Percentiles rank a stretch among this genome's conserved stretches.
These are phyloP conservation scores for Thalassiosira mediterranea DNA, from an alignment of 352 stramenopile species.

Conservation along the genomic window DNA sequence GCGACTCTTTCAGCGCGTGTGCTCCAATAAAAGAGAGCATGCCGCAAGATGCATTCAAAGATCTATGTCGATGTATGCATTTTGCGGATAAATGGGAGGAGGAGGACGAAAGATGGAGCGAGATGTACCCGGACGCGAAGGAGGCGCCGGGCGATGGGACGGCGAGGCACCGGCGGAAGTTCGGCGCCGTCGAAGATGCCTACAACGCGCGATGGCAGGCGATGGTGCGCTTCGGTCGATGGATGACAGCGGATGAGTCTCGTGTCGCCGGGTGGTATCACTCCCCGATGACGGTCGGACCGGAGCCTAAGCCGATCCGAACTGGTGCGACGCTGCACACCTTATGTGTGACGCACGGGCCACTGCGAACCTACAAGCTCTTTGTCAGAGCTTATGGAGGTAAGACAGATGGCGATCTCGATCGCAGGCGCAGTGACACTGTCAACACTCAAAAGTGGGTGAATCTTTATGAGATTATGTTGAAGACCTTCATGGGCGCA, in stretches of 20 bases:
- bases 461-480: conserved; percentile 17
- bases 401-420: too few species aligned
- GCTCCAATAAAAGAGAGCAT: conserved; percentile 15
- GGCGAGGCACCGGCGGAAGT: conserved; percentile 14
- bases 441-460: too few species aligned
- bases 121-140: conserved; percentile 5
- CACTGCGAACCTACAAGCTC: too few species aligned
- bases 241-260: conserved; percentile 15
- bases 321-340: too few species aligned
- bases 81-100: conserved; percentile 6
- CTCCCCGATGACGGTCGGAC: too few species aligned
- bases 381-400: too few species aligned
- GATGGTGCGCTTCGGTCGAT: conserved; percentile 8
- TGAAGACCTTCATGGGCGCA: conserved; percentile 19
- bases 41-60: conserved; percentile 2
- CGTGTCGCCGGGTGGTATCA: too few species aligned
- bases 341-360: too few species aligned
- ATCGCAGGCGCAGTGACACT: too few species aligned
- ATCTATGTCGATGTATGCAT: conserved; percentile 9
- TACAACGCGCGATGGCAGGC: conserved; percentile 14
- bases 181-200: conserved; percentile 19
- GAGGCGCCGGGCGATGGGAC: background rate
- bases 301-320: too few species aligned
- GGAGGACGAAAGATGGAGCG: conserved; percentile 15
- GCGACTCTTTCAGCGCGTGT: background rate